Evolutionary conservation across 345 rosid genomes (phyloP).

Genomic region (Gossypium turneri): DNA sequence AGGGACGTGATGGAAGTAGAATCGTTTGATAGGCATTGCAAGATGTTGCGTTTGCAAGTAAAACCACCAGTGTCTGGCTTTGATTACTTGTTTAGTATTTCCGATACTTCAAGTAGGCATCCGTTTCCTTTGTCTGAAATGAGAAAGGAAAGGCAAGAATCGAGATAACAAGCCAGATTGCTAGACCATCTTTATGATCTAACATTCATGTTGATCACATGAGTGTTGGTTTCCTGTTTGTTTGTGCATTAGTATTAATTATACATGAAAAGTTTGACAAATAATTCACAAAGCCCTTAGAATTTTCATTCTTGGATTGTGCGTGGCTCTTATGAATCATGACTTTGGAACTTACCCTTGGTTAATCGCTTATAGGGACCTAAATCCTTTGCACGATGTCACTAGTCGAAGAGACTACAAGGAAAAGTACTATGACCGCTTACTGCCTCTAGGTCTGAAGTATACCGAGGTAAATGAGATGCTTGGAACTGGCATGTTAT

Average conservation of each 20-base stretch:
- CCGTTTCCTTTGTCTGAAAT: background rate
- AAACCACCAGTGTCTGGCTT: background rate
- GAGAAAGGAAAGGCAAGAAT: background rate
- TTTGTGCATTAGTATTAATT: background rate
- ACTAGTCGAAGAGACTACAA: constrained; percentile 50
- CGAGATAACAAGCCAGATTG: background rate
- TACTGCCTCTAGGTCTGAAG: constrained; percentile 58
- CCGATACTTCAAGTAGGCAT: background rate
- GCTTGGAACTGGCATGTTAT: constrained; percentile 14
- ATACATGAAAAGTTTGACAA: background rate
- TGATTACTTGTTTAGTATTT: background rate
- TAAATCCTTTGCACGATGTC: constrained; percentile 77
- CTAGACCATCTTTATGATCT: background rate
- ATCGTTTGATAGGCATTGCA: background rate
- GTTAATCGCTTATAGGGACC: constrained; percentile 53
- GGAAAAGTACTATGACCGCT: constrained; percentile 61
- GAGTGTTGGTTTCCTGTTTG: background rate
- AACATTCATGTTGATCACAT: background rate
- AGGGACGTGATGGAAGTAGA: background rate
- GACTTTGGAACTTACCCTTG: constrained; percentile 12
- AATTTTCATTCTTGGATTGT: background rate
- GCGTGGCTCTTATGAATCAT: background rate
- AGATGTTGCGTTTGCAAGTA: background rate
- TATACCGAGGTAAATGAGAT: constrained; percentile 54
- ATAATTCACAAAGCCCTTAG: background rate